Evolutionary conservation across 495 filamentous ascomycete genomes (phyloP).

Genomic region (Trichoderma orchidacearum): DNA sequence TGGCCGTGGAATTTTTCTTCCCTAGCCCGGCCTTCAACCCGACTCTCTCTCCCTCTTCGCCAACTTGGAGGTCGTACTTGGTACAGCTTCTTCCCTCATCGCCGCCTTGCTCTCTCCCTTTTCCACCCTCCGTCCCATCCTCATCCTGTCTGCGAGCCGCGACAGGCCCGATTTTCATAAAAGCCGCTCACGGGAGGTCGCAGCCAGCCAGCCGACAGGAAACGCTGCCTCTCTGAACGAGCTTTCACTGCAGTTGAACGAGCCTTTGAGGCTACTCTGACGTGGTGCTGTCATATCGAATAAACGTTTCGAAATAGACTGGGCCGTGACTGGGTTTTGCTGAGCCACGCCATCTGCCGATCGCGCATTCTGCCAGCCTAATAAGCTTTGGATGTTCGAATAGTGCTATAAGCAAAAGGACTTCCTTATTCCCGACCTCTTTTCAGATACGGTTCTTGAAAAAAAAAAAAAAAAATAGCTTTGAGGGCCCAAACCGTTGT

Average conservation of each 20-base stretch:
- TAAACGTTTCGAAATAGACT: no score
- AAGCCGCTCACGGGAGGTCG: neutral
- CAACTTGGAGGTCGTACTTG: neutral
- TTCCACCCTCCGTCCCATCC: neutral
- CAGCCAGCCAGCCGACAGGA: neutral
- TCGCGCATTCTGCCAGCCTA: neutral
- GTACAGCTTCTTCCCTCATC: neutral
- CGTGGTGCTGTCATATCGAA: no score
- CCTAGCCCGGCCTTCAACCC: neutral
- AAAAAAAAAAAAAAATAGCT: no score
- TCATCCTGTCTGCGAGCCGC: neutral
- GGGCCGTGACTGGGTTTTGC: no score
- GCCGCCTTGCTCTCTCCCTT: neutral
- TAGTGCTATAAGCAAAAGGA: neutral
- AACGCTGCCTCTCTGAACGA: neutral
- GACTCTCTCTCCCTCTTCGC: neutral
- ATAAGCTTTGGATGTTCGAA: neutral
- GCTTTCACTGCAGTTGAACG: no score
- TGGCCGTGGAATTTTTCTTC: neutral
- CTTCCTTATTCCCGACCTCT: neutral
- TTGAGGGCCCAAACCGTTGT: no score
- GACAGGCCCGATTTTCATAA: neutral
- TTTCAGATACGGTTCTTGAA: neutral
- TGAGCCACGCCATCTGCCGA: no score
- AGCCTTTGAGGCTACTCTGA: no score